Base-by-base conservation (phyloP, 2,329 filamentous ascomycete genomes). In the Aspergillus eucalypticola region DNA sequence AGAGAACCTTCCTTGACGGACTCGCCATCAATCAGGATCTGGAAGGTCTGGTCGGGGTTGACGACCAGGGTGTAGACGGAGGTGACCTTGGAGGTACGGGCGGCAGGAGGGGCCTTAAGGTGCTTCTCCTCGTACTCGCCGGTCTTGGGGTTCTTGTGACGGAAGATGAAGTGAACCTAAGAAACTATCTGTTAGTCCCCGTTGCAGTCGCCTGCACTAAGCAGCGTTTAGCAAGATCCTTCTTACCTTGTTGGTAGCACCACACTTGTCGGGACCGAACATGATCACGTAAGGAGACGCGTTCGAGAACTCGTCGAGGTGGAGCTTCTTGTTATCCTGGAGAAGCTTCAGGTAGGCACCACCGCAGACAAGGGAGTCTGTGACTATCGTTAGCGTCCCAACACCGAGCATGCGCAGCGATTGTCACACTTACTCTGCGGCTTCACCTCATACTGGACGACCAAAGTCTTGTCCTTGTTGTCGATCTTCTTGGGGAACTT, bases 121-220 rank as follows among this genome's bases (percentile, higher is more conserved):
- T 99, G 95, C 89, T 99, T 99, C 90, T 99, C 95, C 86, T 99
- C 94, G 75, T 99, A 99, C 81, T 97, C 92, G 83, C 94, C 94
- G 50, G 92, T 97, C 90, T 96, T 97, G 76, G 95, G 95, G 88
- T 98, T 99, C 91, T 98, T 99, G 90, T 99, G 95, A 82, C 96
- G 95, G 88, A 99, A 96, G 80, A 99, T 99, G 83, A 99, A 96
- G 80, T 89, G 86, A 63, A 89, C 86, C 83, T 86, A 52, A 55
- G 38, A 21, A 5, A 44, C 23, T 23, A 54, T 74, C 66, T n/a
- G 42, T 60, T 49, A 64, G 59, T n/a, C 17, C 44, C 29, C 57
- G 25, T 19, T 48, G 27, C 4, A 15, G 6, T 13, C 7, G 2
- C 21, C n/a, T 7, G n/a, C 38, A 13, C 7, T 27, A 19, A 13